phyloP scores from a whole-genome alignment of 305 asterid genomes.

The Withania somnifera region DNA sequence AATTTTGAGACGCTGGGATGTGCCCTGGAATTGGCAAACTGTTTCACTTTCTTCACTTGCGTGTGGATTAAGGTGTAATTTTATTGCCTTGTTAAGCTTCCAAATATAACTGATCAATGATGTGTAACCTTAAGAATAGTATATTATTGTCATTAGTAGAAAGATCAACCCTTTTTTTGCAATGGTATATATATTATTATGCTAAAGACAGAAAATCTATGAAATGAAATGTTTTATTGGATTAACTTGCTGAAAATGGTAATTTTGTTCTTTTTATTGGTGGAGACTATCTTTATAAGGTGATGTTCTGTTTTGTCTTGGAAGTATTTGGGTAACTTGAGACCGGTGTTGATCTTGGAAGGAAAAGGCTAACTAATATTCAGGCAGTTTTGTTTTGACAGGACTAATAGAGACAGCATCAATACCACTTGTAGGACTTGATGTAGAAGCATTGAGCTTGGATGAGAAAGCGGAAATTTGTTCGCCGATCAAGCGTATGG shows the following conservation, averaged over 20 bases:
- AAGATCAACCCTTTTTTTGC: not conserved
- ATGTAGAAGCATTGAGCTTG: constrained; percentile 55
- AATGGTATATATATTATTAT: not conserved
- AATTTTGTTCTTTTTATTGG: not conserved
- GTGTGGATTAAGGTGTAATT: constrained; percentile 82
- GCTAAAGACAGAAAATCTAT: not conserved
- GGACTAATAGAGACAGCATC: constrained; percentile 84
- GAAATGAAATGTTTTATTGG: not conserved
- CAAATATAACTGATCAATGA: not conserved
- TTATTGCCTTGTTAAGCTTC: not conserved
- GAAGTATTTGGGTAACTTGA: not conserved
- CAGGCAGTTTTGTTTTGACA: constrained; percentile 99
- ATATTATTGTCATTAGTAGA: not conserved
- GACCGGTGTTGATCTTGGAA: not conserved
- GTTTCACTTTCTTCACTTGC: constrained; percentile 81
- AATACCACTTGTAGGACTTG: constrained; percentile 52
- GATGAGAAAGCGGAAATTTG: constrained; percentile 91
- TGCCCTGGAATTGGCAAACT: constrained; percentile 98
- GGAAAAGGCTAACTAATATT: constrained; percentile 36
- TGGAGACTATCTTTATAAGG: not conserved
- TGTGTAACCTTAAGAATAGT: not conserved
- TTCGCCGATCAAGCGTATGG: constrained; percentile 70
- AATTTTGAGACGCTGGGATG: constrained; percentile 78
- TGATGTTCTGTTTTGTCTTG: not conserved
- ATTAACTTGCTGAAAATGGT: not conserved